Percentiles rank a stretch among this genome's conserved stretches.
These are phyloP conservation scores for Coniochaeta ligniaria DNA, from an alignment of 2,329 filamentous ascomycete species.

Conservation along the genomic window DNA sequence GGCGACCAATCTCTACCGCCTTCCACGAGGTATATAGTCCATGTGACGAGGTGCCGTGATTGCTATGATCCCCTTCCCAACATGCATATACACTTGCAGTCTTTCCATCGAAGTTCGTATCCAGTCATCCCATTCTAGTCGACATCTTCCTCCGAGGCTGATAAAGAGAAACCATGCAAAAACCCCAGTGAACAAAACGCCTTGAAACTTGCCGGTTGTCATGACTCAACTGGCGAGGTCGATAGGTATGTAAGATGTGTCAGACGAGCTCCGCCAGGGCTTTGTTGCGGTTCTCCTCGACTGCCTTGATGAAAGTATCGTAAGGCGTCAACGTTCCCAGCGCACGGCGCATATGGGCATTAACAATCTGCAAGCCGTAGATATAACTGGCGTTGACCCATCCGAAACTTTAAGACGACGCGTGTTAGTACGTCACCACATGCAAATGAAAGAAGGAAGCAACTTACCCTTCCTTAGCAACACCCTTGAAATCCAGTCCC, in stretches of 20 bases:
- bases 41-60: neutral
- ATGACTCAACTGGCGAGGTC: neutral
- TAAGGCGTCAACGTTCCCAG: conserved; percentile 83
- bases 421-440: conserved; percentile 17
- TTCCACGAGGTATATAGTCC: neutral
- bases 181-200: neutral
- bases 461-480: conserved; percentile 89
- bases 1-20: neutral
- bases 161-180: neutral
- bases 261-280: conserved; percentile 37
- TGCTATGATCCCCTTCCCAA: neutral
- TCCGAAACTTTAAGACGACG: conserved; percentile 55
- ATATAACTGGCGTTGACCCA: conserved; percentile 99
- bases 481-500: conserved; percentile 89
- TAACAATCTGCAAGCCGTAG: conserved; percentile 82
- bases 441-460: neutral
- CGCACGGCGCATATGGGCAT: conserved; percentile 81
- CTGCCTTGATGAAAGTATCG: conserved; percentile 69
- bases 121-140: neutral
- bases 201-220: neutral
- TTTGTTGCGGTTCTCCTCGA: conserved; percentile 47
- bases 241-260: conserved; percentile 1
- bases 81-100: neutral
- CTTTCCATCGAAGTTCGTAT: neutral
- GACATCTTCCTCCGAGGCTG: neutral